Base-by-base conservation (phyloP, 257 asterid species). In the Avicennia marina region DNA sequence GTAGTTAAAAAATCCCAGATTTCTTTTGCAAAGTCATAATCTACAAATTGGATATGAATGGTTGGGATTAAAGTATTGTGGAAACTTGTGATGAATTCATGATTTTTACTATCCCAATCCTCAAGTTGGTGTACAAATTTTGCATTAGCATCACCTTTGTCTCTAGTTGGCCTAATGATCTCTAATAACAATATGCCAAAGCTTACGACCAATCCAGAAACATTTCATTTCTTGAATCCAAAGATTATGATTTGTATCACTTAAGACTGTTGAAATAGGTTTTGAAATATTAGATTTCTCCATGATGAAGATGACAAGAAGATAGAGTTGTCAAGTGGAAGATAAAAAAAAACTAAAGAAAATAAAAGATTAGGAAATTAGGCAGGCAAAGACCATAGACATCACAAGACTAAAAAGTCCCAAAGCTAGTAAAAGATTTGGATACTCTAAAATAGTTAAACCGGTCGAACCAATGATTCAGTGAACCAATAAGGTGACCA, bases 71-170 rank as follows among this genome's bases (percentile, higher is more conserved):
- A 55, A 1, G 57, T 64, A 5, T 33, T 54, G 1, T 7, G 1
- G 11, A 64, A 27, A 31, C 49, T 54, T 0, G 56, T 64, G 10
- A 64, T 43, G 2, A 55, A 54, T 0, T 44, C 18, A 43, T 60
- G 63, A 60, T 67, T 60, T 52, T 46, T 36, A 17, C 57, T 31
- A 53, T 53, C 63, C 68, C 58, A 60, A 42, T 60, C n/a, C n/a
- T n/a, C n/a, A n/a, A n/a, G n/a, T n/a, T n/a, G n/a, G 60, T 11
- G 53, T 60, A 21, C 48, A 51, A n/a, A 3, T 1, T 53, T 39
- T 2, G 4, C 24, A 60, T 45, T 6, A 1, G 15, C 5, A 17
- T 66, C 31, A 20, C 6, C 22, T 4, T 6, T 13, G n/a, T 15
- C 60, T 5, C 15, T n/a, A 1, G 2, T 34, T 21, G 62, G 53